Evolutionary conservation across 768 basidiomycete genomes (phyloP).

Genomic region (Fomitopsis serialis): DNA sequence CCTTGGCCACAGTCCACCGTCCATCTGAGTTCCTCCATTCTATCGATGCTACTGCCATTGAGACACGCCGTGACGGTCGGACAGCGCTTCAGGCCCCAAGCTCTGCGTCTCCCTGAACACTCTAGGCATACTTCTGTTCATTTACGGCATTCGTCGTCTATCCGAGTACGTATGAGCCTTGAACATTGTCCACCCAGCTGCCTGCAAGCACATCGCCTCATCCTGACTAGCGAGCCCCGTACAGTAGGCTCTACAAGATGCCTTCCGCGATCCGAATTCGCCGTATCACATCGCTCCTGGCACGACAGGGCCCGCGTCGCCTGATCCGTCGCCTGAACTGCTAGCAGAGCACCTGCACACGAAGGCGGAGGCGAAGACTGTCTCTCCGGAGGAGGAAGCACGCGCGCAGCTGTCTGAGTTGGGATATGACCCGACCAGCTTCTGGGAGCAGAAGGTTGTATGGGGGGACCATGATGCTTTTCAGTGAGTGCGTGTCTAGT

Average conservation of each 20-base stretch:
- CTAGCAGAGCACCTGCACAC: not conserved
- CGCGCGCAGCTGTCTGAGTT: slow-evolving; percentile 34
- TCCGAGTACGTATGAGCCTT: not conserved
- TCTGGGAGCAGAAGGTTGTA: slow-evolving; percentile 72
- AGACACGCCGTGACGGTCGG: too few relatives aligned
- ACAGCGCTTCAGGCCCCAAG: too few relatives aligned
- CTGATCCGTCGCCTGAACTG: slow-evolving; percentile 35
- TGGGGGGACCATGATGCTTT: slow-evolving; percentile 82
- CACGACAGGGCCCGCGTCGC: slow-evolving; percentile 51
- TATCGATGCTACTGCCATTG: too few relatives aligned
- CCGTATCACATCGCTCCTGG: slow-evolving; percentile 64
- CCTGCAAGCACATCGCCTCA: too few relatives aligned
- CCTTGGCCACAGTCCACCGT: too few relatives aligned
- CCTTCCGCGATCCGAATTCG: slow-evolving; percentile 57
- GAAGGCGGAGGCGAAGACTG: not conserved
- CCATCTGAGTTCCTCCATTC: too few relatives aligned
- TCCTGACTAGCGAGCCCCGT: not conserved
- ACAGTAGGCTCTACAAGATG: slow-evolving; percentile 50
- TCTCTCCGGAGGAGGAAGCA: slow-evolving; percentile 30
- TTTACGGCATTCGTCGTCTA: not conserved
- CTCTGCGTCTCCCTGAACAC: too few relatives aligned
- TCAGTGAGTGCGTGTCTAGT: slow-evolving; percentile 42
- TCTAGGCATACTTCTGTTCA: not conserved
- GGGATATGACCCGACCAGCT: slow-evolving; percentile 59
- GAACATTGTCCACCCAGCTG: not conserved